phyloP scores from a whole-genome alignment of 345 rosid species.

The Eucalyptus pauciflora region DNA sequence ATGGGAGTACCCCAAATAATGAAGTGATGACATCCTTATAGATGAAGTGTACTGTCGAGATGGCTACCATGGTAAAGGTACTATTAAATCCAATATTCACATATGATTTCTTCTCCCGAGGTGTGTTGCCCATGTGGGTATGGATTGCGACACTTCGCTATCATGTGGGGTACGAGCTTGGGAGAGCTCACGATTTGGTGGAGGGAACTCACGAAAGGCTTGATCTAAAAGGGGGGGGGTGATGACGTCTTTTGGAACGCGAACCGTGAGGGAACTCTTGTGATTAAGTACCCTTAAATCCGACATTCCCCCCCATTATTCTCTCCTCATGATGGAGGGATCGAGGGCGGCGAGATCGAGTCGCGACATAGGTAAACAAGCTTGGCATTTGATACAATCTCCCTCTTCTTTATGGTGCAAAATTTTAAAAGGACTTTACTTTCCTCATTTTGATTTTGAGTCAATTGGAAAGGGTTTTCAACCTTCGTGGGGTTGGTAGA shows the following conservation, averaged over 20 bases:
- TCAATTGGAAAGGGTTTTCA: neutral
- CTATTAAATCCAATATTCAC: no score
- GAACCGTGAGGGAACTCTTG: fast-evolving
- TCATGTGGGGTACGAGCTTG: fast-evolving
- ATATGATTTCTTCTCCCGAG: fast-evolving
- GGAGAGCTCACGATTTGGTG: fast-evolving
- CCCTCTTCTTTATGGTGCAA: neutral
- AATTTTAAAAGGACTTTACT: neutral
- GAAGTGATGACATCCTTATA: fast-evolving
- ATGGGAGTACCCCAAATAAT: no score
- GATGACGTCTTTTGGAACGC: no score
- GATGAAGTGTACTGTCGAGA: fast-evolving
- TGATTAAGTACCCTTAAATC: no score
- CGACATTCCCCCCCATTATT: no score
- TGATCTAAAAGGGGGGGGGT: no score
- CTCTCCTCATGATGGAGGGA: no score
- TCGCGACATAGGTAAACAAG: neutral
- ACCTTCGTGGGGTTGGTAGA: neutral
- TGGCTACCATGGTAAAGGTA: fast-evolving
- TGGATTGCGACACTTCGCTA: fast-evolving
- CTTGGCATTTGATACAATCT: neutral
- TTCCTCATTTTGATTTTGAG: neutral
- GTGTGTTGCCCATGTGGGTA: no score
- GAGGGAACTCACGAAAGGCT: no score
- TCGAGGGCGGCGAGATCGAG: fast-evolving